phyloP scores from a whole-genome alignment of 768 basidiomycete genomes.

The Mycena vulgaris region DNA sequence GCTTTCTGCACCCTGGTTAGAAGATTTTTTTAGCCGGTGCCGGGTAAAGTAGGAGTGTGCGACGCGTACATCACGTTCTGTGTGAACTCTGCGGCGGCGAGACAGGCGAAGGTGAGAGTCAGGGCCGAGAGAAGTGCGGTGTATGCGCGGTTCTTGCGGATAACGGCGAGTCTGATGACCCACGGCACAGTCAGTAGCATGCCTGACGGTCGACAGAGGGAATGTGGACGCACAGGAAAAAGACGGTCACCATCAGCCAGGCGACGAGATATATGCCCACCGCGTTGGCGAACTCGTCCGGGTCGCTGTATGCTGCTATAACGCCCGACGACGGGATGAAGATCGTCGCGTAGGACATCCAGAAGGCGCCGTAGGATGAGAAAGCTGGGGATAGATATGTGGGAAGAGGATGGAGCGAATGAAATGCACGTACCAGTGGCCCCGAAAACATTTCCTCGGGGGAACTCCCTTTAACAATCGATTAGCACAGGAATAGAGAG shows the following conservation, averaged over 20 bases:
- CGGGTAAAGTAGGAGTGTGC: background rate
- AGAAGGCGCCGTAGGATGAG: slow-evolving; percentile 82
- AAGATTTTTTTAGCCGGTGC: background rate
- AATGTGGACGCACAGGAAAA: slow-evolving; percentile 67
- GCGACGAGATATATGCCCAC: slow-evolving; percentile 77
- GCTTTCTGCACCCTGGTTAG: slow-evolving; percentile 53
- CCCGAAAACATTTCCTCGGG: slow-evolving; percentile 73
- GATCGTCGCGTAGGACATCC: slow-evolving; percentile 83
- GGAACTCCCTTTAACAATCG: no score
- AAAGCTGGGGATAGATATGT: slow-evolving; percentile 62
- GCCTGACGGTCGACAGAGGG: background rate
- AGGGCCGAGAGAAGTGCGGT: slow-evolving; percentile 57
- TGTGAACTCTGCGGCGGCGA: slow-evolving; percentile 58
- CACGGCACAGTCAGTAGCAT: background rate
- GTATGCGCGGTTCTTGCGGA: slow-evolving; percentile 59
- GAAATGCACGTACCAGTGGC: slow-evolving; percentile 68
- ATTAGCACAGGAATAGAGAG: no score
- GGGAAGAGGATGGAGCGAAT: background rate
- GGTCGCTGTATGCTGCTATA: slow-evolving; percentile 60
- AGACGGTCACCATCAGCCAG: slow-evolving; percentile 77
- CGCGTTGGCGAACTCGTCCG: slow-evolving; percentile 65
- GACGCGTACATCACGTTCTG: slow-evolving; percentile 47
- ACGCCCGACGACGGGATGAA: slow-evolving; percentile 78
- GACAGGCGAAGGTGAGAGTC: slow-evolving; percentile 57
- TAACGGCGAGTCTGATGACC: slow-evolving; percentile 51